Evolutionary conservation across 768 basidiomycete genomes (phyloP), one percentile per base, ranked within the genome.

Genomic region (Hypsizygus marmoreus): DNA sequence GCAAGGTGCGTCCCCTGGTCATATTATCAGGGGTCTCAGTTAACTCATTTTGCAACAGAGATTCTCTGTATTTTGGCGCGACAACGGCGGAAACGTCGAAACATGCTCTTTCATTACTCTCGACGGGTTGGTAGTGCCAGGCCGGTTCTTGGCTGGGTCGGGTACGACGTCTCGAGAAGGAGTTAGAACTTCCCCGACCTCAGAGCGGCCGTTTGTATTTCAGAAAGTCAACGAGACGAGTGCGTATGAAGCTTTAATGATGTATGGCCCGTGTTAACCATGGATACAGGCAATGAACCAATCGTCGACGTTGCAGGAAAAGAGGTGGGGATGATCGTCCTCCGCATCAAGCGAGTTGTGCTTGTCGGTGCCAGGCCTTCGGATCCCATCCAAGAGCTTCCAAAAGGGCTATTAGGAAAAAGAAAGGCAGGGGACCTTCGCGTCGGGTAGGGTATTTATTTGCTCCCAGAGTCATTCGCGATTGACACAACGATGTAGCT

Each of bases 41-140:
- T 33, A 49, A 8, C 20, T 41, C 43, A 51, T 30, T 20, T 28
- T 5, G 31, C 8, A 35, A 32, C 52, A 87, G 84, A 60, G 52
- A 4, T 88, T 88, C 60, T 67, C 70, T 3, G 75, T 88, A 0
- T 74, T 80, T 53, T 88, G 86, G 86, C 72, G 69, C 30, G 86
- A 88, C 55, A 68, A 75, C 44, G 84, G 77, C 24, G 71, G 77
- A 28, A 59, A 60, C 22, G 59, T 79, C 5, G 73, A 79, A 42
- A 79, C 81, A 3, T 84, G 81, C 46, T 66, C 75, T 0, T 87
- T 75, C 56, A 79, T 89, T 16, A 70, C 68, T n/a, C 64, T 88
- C 6, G 87, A 88, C 56, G 86, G 84, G 2, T 70, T 77, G 40
- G 63, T 72, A 3, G 79, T 82, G 2, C 79, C 86, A 1, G 87